Percentiles rank a stretch among this genome's conserved stretches.
These are phyloP conservation scores for Mitragyna speciosa DNA, from an alignment of 257 asterid species.

Conservation along the genomic window DNA sequence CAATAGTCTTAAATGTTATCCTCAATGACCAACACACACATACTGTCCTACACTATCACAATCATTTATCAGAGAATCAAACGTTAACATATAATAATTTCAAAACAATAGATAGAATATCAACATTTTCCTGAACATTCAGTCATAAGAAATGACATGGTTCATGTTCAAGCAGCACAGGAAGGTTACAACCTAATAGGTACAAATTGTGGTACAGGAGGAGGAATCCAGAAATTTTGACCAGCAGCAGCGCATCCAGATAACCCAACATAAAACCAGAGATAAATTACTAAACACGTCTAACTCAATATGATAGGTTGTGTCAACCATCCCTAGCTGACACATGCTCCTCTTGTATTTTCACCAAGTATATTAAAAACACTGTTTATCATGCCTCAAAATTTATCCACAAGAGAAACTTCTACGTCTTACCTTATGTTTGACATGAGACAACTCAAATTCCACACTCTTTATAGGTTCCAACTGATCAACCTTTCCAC, in stretches of 20 bases:
- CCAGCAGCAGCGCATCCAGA: not conserved
- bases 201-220: not conserved
- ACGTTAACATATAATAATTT: not conserved
- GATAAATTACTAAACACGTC: not conserved
- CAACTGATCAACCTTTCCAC: slow-evolving; percentile 37
- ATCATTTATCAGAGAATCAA: not conserved
- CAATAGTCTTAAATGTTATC: not conserved
- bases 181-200: not conserved
- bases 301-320: not conserved
- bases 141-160: not conserved
- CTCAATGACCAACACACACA: not conserved
- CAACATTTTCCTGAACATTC: not conserved
- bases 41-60: not conserved
- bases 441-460: slow-evolving; percentile 39
- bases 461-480: slow-evolving; percentile 38
- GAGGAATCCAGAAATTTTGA: not conserved
- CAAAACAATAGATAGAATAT: not conserved
- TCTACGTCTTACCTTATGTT: slow-evolving; percentile 41
- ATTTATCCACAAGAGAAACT: slow-evolving; percentile 5
- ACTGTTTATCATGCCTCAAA: not conserved
- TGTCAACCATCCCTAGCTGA: not conserved
- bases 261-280: not conserved
- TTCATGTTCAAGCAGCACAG: not conserved
- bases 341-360: not conserved
- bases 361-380: not conserved